A percentile compares a stretch with the other conserved stretches of the same genome.
Conservation (phyloP, 1,139 yeast genomes). For the Protomyces lactucae-debilis region DNA sequence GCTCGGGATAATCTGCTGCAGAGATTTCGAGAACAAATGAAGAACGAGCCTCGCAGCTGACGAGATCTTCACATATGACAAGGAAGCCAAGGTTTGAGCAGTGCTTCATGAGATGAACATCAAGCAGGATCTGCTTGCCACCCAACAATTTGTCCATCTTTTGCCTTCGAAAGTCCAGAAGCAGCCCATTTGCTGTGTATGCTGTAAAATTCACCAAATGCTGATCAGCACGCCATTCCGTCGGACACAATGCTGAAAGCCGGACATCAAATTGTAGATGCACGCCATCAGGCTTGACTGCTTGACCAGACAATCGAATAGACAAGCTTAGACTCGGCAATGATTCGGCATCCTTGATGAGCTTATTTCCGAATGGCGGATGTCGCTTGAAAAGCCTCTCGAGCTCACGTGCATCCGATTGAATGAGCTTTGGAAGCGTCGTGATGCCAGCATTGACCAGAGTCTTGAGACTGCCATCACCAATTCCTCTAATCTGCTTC, state of each 20-base stretch:
- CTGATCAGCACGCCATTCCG: neutral
- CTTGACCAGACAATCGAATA: constrained; percentile 3
- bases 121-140: neutral
- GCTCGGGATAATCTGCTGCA: neutral
- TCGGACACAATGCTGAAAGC: neutral
- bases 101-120: neutral
- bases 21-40: neutral
- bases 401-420: constrained; percentile 39
- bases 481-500: constrained; percentile 47
- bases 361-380: constrained; percentile 43
- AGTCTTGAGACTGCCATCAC: constrained; percentile 42
- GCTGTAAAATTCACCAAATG: constrained; percentile 10
- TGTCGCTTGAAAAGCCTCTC: constrained; percentile 44
- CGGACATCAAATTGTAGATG: neutral
- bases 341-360: constrained; percentile 37
- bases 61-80: neutral
- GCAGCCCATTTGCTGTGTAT: constrained; percentile 3
- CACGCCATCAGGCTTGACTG: neutral
- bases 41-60: neutral
- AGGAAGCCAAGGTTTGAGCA: neutral
- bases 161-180: constrained; percentile 26
- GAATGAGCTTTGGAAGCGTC: constrained; percentile 38
- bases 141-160: neutral
- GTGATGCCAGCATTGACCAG: constrained; percentile 41
- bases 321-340: constrained; percentile 39